phyloP scores from a whole-genome alignment of 768 basidiomycete species.

The Pisolithus microcarpus region DNA sequence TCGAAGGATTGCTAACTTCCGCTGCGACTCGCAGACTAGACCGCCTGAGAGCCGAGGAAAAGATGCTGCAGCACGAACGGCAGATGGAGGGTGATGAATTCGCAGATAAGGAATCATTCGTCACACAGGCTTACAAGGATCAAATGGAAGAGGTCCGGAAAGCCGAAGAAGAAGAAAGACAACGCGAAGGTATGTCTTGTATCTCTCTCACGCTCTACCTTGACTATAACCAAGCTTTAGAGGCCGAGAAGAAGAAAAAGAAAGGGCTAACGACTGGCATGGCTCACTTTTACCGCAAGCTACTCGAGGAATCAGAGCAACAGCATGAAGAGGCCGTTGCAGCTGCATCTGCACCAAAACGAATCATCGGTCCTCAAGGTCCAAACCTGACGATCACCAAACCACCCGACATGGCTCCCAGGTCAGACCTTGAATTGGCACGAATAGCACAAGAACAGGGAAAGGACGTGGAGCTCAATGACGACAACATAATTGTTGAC shows the following conservation, averaged over 20 bases:
- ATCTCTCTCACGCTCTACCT: neutral
- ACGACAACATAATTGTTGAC: constrained; percentile 96
- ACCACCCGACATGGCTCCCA: constrained; percentile 53
- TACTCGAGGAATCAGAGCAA: constrained; percentile 73
- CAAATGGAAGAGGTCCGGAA: constrained; percentile 88
- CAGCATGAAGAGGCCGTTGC: constrained; percentile 84
- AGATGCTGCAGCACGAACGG: constrained; percentile 91
- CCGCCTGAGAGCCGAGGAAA: constrained; percentile 90
- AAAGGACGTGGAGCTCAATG: constrained; percentile 87
- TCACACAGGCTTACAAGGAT: constrained; percentile 94
- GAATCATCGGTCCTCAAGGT: constrained; percentile 56
- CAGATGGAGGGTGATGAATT: constrained; percentile 92
- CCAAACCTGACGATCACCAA: constrained; percentile 73
- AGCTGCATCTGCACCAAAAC: constrained; percentile 49
- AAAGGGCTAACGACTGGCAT: constrained; percentile 65
- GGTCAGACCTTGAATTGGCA: constrained; percentile 72
- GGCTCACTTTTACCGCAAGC: constrained; percentile 74
- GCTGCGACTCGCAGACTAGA: constrained; percentile 88
- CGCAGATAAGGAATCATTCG: constrained; percentile 92
- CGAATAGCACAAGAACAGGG: constrained; percentile 63
- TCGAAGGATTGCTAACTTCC: constrained; percentile 65
- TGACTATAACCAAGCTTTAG: constrained; percentile 10
- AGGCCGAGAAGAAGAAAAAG: constrained; percentile 56
- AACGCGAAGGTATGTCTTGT: constrained; percentile 61
- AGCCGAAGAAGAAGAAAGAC: constrained; percentile 90